A percentile compares a stretch with the other conserved stretches of the same genome.
Evolutionary conservation across 768 basidiomycete species (phyloP).

Genomic region (Termitomyces sp.): DNA sequence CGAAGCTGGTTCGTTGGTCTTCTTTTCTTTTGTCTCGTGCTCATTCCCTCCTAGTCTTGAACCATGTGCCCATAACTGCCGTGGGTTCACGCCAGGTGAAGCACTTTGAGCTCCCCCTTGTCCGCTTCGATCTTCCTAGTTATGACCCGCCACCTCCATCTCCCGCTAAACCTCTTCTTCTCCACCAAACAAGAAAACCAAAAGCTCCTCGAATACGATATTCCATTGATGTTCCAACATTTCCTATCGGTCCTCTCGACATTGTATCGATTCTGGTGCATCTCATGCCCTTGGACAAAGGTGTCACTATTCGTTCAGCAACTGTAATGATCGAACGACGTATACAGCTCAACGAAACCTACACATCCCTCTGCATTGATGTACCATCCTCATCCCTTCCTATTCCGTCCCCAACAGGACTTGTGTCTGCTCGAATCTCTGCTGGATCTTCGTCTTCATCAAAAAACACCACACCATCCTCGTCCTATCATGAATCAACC

Average conservation of each 20-base stretch:
- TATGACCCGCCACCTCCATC: slow-evolving; percentile 29
- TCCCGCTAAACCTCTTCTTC: slow-evolving; percentile 30
- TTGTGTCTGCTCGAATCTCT: slow-evolving; percentile 11
- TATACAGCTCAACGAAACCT: slow-evolving; percentile 48
- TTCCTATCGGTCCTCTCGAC: slow-evolving; percentile 68
- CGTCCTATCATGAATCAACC: slow-evolving; percentile 18
- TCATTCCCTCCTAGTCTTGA: slow-evolving; percentile 44
- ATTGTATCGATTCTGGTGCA: slow-evolving; percentile 60
- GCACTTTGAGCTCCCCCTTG: slow-evolving; percentile 66
- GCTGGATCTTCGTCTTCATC: slow-evolving; percentile 27
- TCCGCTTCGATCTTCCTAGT: slow-evolving; percentile 60
- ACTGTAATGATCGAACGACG: slow-evolving; percentile 67
- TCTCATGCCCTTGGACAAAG: slow-evolving; percentile 54
- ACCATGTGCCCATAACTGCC: slow-evolving; percentile 56
- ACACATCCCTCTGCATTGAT: slow-evolving; percentile 14
- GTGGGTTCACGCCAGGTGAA: slow-evolving; percentile 66
- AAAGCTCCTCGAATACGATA: slow-evolving; percentile 58
- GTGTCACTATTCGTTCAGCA: slow-evolving; percentile 54
- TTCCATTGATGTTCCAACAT: slow-evolving; percentile 44
- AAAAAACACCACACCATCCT: slow-evolving; percentile 21
- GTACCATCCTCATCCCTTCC: slow-evolving; percentile 17
- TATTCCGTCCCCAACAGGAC: slow-evolving; percentile 12
- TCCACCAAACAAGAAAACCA: slow-evolving; percentile 43
- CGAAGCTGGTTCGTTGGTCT: slow-evolving; percentile 59
- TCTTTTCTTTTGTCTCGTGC: slow-evolving; percentile 9